These are phyloP conservation scores for Monotropa hypopitys DNA, from an alignment of 179 eudicot genomes.

Conservation along the genomic window DNA sequence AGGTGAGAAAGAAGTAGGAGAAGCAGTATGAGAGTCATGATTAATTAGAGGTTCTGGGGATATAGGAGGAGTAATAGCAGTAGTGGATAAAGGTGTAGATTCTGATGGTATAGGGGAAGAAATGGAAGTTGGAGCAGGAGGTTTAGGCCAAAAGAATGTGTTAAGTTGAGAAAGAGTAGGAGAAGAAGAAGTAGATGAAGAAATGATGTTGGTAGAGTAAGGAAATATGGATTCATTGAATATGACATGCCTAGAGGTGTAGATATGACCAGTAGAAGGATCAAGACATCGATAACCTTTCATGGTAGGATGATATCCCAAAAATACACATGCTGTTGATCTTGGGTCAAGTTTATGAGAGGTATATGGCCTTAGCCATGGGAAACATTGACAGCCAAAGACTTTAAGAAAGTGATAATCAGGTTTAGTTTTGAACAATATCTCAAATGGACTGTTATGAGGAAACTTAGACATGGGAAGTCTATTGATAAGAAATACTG, in stretches of 20 bases:
- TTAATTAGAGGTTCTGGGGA: too few relatives aligned
- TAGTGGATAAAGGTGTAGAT: too few relatives aligned
- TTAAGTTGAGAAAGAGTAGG: not conserved
- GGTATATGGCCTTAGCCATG: not conserved
- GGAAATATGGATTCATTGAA: not conserved
- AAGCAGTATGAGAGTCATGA: too few relatives aligned
- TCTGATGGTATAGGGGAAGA: too few relatives aligned
- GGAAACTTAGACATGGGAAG: not conserved
- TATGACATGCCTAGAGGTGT: not conserved
- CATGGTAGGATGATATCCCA: not conserved
- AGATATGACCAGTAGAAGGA: not conserved
- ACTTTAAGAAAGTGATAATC: not conserved
- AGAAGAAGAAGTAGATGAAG: not conserved
- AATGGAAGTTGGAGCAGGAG: too few relatives aligned
- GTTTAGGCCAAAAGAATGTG: too few relatives aligned
- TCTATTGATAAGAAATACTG: not conserved
- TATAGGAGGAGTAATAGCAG: too few relatives aligned
- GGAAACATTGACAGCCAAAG: not conserved
- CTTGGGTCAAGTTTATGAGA: not conserved
- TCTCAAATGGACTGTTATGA: not conserved
- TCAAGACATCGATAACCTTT: not conserved
- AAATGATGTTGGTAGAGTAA: too few relatives aligned
- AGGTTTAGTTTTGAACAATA: not conserved
- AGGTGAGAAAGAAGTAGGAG: too few relatives aligned
- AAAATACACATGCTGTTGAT: not conserved